Evolutionary conservation across 2,329 filamentous ascomycete species (phyloP).

Genomic region (Cladophialophora bantiana): DNA sequence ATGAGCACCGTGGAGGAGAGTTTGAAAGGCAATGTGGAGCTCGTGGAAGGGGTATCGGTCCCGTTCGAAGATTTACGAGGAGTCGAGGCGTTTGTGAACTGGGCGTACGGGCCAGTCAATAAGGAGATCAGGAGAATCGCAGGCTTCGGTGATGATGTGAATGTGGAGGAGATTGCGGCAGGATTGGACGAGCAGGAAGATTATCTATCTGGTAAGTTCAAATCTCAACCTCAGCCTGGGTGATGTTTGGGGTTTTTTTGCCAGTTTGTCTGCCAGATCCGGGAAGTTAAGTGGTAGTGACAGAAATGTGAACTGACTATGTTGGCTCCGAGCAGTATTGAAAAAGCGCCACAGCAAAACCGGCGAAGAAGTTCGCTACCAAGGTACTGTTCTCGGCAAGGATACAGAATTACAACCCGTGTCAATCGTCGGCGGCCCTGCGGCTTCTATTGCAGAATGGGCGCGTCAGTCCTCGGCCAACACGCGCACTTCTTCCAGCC

Average conservation of each 20-base stretch:
- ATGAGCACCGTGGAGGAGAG: conserved; percentile 71
- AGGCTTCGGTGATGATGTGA: conserved; percentile 65
- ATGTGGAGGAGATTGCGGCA: conserved; percentile 57
- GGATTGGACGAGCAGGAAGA: conserved; percentile 66
- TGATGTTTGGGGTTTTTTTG: not conserved
- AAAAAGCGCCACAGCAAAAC: conserved; percentile 94
- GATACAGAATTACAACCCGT: conserved; percentile 73
- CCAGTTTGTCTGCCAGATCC: not conserved
- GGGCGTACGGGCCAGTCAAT: conserved; percentile 77
- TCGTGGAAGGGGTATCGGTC: conserved; percentile 38
- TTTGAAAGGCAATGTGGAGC: conserved; percentile 62
- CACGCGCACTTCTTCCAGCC: conserved; percentile 2
- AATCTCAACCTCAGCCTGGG: not conserved
- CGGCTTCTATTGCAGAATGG: conserved; percentile 73
- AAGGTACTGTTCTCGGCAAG: conserved; percentile 82
- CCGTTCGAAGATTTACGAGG: conserved; percentile 74
- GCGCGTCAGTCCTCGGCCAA: conserved; percentile 22
- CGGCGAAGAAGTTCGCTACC: conserved; percentile 83
- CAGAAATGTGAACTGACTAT: conserved; percentile 19
- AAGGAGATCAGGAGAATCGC: conserved; percentile 83
- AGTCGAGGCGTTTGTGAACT: conserved; percentile 77
- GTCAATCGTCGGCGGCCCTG: conserved; percentile 77
- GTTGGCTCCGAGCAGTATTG: conserved; percentile 60
- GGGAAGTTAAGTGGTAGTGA: conserved; percentile 20
- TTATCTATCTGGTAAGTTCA: conserved; percentile 68